phyloP scores from a whole-genome alignment of 495 filamentous ascomycete species.

The Lindgomyces ingoldianus region DNA sequence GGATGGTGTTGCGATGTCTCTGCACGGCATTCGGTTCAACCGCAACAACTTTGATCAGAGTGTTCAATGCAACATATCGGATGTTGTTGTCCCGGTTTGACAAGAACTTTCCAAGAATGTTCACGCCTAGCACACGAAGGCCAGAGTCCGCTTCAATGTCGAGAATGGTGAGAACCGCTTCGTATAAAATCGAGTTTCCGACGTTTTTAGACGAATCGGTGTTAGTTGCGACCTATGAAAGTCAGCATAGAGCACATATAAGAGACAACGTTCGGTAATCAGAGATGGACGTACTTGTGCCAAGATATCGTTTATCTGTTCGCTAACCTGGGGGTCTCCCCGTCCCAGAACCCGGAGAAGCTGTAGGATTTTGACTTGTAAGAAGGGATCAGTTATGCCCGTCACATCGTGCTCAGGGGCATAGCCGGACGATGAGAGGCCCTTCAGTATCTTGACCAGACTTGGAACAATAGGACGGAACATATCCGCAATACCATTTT shows the following conservation, averaged over 20 bases:
- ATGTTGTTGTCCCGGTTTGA: conserved; percentile 99
- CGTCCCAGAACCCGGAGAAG: conserved; percentile 82
- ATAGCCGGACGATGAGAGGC: conserved; percentile 89
- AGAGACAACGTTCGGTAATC: background rate
- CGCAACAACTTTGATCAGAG: conserved; percentile 95
- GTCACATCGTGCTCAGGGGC: conserved; percentile 97
- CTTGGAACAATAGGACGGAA: conserved; percentile 78
- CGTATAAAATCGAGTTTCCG: conserved; percentile 95
- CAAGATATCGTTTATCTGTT: conserved; percentile 97
- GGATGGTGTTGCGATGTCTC: conserved; percentile 92
- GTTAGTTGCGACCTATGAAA: conserved; percentile 77
- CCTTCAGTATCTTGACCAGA: conserved; percentile 88
- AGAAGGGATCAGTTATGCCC: conserved; percentile 96
- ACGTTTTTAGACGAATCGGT: conserved; percentile 98
- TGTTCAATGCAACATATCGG: conserved; percentile 95
- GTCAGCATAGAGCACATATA: background rate
- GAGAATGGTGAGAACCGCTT: conserved; percentile 94
- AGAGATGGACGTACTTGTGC: conserved; percentile 58
- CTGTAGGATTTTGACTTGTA: conserved; percentile 92
- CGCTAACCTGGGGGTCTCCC: conserved; percentile 85
- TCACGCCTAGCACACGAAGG: conserved; percentile 88
- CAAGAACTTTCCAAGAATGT: conserved; percentile 96
- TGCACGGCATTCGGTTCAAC: conserved; percentile 98
- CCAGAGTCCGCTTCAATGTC: conserved; percentile 98
- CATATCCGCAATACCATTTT: conserved; percentile 81